Evolutionary conservation across 306 rosid species (phyloP).

Genomic region (Castanopsis chinensis): DNA sequence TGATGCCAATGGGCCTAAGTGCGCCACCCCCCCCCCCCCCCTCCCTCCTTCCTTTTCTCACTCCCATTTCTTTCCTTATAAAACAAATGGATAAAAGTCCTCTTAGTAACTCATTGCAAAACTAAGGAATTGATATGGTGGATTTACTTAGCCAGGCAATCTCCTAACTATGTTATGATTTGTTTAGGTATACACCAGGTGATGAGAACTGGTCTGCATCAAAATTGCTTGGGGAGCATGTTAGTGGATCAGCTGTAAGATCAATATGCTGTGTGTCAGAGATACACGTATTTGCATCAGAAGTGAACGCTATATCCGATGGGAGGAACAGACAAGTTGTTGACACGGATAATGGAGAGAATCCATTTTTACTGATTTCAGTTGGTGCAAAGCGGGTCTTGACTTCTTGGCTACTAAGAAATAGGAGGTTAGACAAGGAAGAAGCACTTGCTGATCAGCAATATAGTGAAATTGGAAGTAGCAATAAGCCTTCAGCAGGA

Average conservation of each 20-base stretch:
- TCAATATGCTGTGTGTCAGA: constrained; percentile 77
- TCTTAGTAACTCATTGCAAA: background rate
- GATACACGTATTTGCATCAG: constrained; percentile 49
- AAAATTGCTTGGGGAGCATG: constrained; percentile 94
- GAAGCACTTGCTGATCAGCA: constrained; percentile 30
- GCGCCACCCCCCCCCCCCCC: background rate
- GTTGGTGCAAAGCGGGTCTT: constrained; percentile 97
- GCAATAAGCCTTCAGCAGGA: constrained; percentile 27
- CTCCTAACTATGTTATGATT: constrained; percentile 21
- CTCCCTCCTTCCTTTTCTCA: no score
- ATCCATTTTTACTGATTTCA: constrained; percentile 68
- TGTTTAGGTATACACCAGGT: constrained; percentile 69
- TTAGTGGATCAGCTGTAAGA: constrained; percentile 97
- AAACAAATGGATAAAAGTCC: no score
- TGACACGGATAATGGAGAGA: constrained; percentile 41
- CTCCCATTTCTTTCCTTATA: no score
- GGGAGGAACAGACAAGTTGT: constrained; percentile 20
- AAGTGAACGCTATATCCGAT: constrained; percentile 19
- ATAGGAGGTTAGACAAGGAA: constrained; percentile 36
- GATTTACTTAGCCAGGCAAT: background rate
- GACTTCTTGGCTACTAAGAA: constrained; percentile 86
- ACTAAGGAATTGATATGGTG: background rate
- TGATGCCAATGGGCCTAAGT: constrained; percentile 17
- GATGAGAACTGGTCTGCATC: constrained; percentile 70
- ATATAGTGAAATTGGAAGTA: constrained; percentile 31